A percentile compares a stretch with the other conserved stretches of the same genome.
Conservation (phyloP, 345 rosid species). For the Aurinia saxatilis region DNA sequence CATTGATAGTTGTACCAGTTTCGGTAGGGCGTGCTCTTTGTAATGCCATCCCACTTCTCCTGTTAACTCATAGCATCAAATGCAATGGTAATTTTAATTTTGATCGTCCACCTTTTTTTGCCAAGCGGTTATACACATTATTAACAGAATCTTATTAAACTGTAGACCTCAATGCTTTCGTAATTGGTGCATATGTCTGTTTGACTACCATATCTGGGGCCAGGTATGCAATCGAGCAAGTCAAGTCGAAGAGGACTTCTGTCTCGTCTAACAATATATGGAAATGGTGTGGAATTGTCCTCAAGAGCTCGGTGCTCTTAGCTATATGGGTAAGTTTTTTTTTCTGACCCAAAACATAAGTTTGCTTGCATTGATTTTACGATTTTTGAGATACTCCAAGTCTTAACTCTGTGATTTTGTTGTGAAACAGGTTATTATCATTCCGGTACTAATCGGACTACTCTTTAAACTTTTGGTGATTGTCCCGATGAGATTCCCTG, state of each 20-base stretch:
- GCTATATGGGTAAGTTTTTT: constrained; percentile 80
- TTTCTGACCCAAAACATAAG: too few relatives aligned
- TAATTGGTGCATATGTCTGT: constrained; percentile 91
- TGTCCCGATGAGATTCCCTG: constrained; percentile 98
- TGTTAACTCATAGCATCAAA: constrained; percentile 91
- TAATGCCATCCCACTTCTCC: constrained; percentile 85
- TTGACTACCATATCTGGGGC: constrained; percentile 90
- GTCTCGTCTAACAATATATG: constrained; percentile 63
- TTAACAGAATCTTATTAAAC: constrained; percentile 10
- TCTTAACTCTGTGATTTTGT: not conserved
- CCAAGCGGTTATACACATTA: not conserved
- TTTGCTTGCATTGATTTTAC: not conserved
- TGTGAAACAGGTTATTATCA: constrained; percentile 77
- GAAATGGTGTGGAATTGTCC: constrained; percentile 85
- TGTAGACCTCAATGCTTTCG: constrained; percentile 87
- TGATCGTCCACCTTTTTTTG: not conserved
- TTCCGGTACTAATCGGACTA: constrained; percentile 90
- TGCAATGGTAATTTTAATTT: constrained; percentile 69
- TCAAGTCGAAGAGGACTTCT: constrained; percentile 64
- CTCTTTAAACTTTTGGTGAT: constrained; percentile 96
- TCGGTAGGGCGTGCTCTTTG: constrained; percentile 89
- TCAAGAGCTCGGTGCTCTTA: constrained; percentile 74
- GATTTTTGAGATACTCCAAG: not conserved
- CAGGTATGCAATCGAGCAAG: constrained; percentile 73
- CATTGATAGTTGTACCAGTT: constrained; percentile 78